Evolutionary conservation across 179 eudicot species (phyloP).

Genomic region (Camellia oleifera): DNA sequence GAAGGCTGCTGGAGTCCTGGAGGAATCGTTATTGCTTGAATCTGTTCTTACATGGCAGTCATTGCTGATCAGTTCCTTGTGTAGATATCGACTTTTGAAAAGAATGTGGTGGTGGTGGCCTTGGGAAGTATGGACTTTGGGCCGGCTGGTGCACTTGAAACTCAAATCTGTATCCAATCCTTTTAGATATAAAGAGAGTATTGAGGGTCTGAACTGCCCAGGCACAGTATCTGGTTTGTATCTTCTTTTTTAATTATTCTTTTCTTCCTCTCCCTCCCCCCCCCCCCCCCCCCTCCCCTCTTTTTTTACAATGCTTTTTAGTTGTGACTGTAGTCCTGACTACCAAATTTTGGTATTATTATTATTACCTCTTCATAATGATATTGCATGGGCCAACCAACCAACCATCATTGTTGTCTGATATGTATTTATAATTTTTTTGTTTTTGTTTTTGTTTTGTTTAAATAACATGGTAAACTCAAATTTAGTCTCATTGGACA

Average conservation of each 20-base stretch:
- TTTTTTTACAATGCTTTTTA: conserved; percentile 6
- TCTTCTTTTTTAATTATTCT: not conserved
- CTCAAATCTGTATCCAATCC: too few species aligned
- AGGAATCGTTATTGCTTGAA: too few species aligned
- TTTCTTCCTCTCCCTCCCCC: too few species aligned
- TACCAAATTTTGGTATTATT: conserved; percentile 15
- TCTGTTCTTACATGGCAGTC: too few species aligned
- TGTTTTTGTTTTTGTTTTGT: too few species aligned
- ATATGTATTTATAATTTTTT: too few species aligned
- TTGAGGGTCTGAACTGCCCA: conserved; percentile 6
- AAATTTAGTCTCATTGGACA: not conserved
- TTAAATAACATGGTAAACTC: too few species aligned
- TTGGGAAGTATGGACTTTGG: not conserved
- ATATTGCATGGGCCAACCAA: not conserved
- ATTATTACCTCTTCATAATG: not conserved
- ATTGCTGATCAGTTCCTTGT: too few species aligned
- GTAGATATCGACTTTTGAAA: too few species aligned
- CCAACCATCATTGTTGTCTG: not conserved
- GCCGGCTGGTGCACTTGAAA: not conserved
- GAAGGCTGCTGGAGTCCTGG: not conserved
- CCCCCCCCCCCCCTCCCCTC: too few species aligned
- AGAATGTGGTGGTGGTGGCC: not conserved
- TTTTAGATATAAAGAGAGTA: not conserved
- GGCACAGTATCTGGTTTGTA: conserved; percentile 3
- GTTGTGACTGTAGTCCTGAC: conserved; percentile 18